A percentile compares a stretch with the other conserved stretches of the same genome.
phyloP scores from a whole-genome alignment of 1,284 basidiomycete genomes.

The Trametes sp. region DNA sequence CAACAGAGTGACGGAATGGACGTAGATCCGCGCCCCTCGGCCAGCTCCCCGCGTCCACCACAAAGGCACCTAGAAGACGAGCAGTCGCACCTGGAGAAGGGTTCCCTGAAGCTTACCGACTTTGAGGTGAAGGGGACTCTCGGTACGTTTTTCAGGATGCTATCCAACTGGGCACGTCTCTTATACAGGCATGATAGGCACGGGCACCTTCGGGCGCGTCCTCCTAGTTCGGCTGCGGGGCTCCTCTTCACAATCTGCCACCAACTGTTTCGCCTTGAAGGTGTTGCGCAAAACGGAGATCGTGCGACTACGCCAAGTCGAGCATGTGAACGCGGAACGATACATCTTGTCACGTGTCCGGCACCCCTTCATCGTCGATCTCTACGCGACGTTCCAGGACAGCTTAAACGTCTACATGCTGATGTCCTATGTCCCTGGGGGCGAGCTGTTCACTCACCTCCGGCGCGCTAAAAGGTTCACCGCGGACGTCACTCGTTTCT shows the following conservation, averaged over 20 bases:
- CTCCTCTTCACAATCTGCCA: conserved; percentile 53
- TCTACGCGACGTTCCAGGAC: conserved; percentile 97
- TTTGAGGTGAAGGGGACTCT: conserved; percentile 83
- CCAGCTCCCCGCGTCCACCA: conserved; percentile 49
- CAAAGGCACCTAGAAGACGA: conserved; percentile 74
- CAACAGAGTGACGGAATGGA: conserved; percentile 37
- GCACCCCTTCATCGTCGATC: conserved; percentile 85
- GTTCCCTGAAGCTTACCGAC: conserved; percentile 70
- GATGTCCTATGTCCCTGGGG: conserved; percentile 97
- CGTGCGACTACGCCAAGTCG: conserved; percentile 95
- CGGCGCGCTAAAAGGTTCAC: conserved; percentile 95
- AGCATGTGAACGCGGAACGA: conserved; percentile 97
- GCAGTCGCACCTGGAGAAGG: conserved; percentile 64
- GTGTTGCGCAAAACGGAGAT: conserved; percentile 93
- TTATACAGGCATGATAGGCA: conserved; percentile 58
- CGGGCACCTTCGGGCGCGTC: conserved; percentile 94
- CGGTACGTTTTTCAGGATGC: conserved; percentile 53
- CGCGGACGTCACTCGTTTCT: conserved; percentile 98
- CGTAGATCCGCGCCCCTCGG: conserved; percentile 31
- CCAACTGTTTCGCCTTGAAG: conserved; percentile 90
- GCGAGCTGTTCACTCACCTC: conserved; percentile 95
- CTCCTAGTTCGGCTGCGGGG: conserved; percentile 79
- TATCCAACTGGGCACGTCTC: neutral
- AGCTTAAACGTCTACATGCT: conserved; percentile 98
- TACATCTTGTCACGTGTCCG: conserved; percentile 90